Evolutionary conservation across 768 basidiomycete genomes (phyloP), one percentile per base, ranked within the genome.

Genomic region (Suillus sp.): DNA sequence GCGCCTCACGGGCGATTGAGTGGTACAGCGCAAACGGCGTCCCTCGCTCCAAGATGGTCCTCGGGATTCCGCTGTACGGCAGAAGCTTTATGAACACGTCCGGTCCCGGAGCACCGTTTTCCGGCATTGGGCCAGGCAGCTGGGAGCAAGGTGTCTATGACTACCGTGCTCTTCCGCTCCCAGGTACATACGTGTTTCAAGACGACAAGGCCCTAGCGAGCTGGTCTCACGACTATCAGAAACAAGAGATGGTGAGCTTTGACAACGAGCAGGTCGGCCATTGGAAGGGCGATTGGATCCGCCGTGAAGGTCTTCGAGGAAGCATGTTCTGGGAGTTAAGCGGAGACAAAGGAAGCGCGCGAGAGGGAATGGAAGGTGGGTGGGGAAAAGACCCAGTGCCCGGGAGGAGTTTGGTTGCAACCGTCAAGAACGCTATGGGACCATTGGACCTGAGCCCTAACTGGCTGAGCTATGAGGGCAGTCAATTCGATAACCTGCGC

Each of bases 291-390:
- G 81, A 83, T 63, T 98, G 90, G 79, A 95, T 99, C 71, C 80
- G 79, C 69, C 81, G 84, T 40, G 84, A 90, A 71, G 84, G 86
- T 0, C 78, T 99, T 4, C 93, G 92, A 7, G 97, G 97, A 0
- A 91, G 90, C 61, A 99, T 99, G 97, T 90, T 90, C 68, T 95
- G 93, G 93, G 93, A 96, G 74, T 80, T 96, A 47, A 91, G 89
- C 67, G 94, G 93, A 2, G 96, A 98, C 77, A 93, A 94, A 73
- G 86, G 86, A 1, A 77, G 78, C 5, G 68, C 74, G 35, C 83
- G 91, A 59, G 86, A 90, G 43, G 90, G 85, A 16, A 88, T 93
- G 86, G 91, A 93, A 66, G 76, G 77, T 9, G 90, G 91, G 2
- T 81, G 77, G 1, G 92, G 92, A 2, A 95, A 95, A 75, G 89